Evolutionary conservation across 2,329 filamentous ascomycete genomes (phyloP), one percentile per base, ranked within the genome.

Genomic region (Fusarium equiseti): DNA sequence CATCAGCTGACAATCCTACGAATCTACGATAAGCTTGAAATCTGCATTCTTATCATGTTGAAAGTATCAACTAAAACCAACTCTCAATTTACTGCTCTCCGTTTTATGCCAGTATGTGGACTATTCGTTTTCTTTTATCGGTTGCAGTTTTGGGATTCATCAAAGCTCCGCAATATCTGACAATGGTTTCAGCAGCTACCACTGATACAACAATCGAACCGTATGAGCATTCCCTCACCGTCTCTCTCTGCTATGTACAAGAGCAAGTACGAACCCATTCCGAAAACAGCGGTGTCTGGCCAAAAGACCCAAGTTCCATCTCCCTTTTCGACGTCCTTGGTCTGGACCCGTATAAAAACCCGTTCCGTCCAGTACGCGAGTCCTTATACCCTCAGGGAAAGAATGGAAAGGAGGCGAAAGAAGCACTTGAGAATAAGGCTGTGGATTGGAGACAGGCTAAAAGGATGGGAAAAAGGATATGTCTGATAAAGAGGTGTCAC

Each of bases 131-230:
- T 22, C 3, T 22, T 11, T 6, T 16, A 7, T 16, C 8, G 8
- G 6, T 11, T 6, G 42, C 6, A 16, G 8, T 6, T 10, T 44
- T 5, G 13, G n/a, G 8, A 0, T 44, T 3, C 0, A 22, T 13
- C 11, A 20, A 13, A 20, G 1, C 11, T 16, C 1, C 13, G 2
- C 3, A 18, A 44, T 0, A 6, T 16, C 2, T 3, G 20, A 15
- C 42, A 24, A 16, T 8, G 0, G 6, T 16, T 0, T 24, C 18
- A 22, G 22, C 42, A 24, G 6, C 8, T 11, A 15, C 20, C 42
- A 18, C 8, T 7, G 42, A 24, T 7, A 44, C 5, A 11, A 44
- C 6, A 9, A 24, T 10, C 6, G 42, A 15, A 4, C 9, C 20
- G 4, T 8, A 22, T 16, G 22, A 44, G 22, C 22, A 24, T 4